Evolutionary conservation across 768 basidiomycete genomes (phyloP).

Genomic region (Megacollybia marginata): DNA sequence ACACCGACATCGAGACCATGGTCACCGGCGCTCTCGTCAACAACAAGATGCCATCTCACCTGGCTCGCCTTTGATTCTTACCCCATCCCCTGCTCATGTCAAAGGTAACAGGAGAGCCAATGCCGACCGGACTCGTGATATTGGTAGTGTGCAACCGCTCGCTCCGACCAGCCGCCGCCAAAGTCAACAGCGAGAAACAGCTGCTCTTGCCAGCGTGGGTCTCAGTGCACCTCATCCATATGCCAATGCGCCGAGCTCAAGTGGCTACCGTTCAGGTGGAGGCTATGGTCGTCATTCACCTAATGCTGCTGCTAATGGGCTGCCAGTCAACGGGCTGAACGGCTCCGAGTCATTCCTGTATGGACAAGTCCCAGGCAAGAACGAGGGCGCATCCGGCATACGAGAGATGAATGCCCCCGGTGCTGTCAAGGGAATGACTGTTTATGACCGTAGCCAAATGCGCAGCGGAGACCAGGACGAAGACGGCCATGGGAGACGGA

Average conservation of each 20-base stretch:
- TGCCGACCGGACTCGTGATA: constrained; percentile 45
- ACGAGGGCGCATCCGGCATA: constrained; percentile 40
- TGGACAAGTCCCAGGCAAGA: constrained; percentile 43
- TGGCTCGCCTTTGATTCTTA: constrained; percentile 51
- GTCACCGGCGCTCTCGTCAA: constrained; percentile 43
- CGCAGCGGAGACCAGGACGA: constrained; percentile 53
- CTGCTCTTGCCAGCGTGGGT: constrained; percentile 27
- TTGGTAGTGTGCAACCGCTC: constrained; percentile 62
- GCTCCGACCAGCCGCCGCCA: constrained; percentile 58
- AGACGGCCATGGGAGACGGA: constrained; percentile 55
- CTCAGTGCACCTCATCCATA: constrained; percentile 65
- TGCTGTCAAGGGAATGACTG: constrained; percentile 43
- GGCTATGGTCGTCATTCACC: constrained; percentile 55
- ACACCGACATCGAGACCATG: constrained; percentile 49
- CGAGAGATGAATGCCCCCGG: constrained; percentile 24
- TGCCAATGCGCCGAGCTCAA: constrained; percentile 53
- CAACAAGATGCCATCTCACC: constrained; percentile 49
- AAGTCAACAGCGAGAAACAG: constrained; percentile 51
- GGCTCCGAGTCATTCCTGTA: constrained; percentile 68
- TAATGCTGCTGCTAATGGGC: constrained; percentile 18
- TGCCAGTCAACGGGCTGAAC: constrained; percentile 27
- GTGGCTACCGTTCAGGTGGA: constrained; percentile 41
- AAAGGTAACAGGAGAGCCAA: constrained; percentile 48
- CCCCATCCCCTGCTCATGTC: constrained; percentile 59
- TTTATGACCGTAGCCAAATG: constrained; percentile 64